phyloP scores from a whole-genome alignment of 2,329 filamentous ascomycete species.

The Hirsutella rhossiliensis region DNA sequence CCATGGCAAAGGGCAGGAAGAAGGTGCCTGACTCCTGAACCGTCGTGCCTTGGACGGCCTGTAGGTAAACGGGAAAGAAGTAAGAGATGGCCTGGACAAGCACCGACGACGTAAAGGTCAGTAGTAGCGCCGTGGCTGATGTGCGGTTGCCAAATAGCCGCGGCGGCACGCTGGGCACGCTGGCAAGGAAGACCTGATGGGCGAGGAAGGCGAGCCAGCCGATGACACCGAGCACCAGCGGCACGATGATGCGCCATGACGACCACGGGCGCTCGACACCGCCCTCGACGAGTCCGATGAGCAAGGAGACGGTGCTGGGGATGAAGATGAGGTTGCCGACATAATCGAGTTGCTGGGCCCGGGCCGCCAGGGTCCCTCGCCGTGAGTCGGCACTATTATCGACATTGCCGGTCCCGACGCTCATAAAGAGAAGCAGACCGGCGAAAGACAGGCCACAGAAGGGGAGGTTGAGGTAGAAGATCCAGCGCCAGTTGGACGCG shows the following conservation, averaged over 20 bases:
- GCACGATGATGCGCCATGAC: not conserved
- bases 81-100: not conserved
- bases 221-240: not conserved
- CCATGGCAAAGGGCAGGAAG: not conserved
- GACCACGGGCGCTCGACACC: not conserved
- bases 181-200: not conserved
- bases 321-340: not conserved
- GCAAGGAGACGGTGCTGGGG: not conserved
- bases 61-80: not conserved
- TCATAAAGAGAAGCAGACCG: not conserved
- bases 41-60: not conserved
- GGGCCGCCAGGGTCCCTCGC: not conserved
- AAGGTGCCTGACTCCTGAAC: not conserved
- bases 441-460: conserved; percentile 16
- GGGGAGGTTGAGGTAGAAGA: conserved; percentile 29
- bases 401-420: not conserved
- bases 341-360: not conserved
- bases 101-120: not conserved
- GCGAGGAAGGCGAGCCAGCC: not conserved
- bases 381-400: not conserved
- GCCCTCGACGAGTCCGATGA: not conserved
- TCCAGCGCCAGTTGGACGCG: conserved; percentile 22
- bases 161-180: not conserved
- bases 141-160: not conserved
- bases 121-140: not conserved